Percentiles rank a stretch among this genome's conserved stretches.
phyloP scores from a whole-genome alignment of 495 filamentous ascomycete genomes.

The Baudoinia panamericana region DNA sequence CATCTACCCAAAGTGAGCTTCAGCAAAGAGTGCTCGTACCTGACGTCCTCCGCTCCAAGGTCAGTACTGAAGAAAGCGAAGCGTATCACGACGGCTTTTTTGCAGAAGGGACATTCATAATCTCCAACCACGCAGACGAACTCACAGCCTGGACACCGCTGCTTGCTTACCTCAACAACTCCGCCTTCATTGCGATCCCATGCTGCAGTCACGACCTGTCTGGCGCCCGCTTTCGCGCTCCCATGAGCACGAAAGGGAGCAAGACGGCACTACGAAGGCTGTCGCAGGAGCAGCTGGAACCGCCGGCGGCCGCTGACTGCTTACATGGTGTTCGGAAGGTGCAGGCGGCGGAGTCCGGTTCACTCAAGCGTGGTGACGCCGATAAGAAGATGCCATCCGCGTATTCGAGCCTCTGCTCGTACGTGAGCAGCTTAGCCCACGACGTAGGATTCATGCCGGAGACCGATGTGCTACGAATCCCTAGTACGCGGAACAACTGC shows the following conservation, averaged over 20 bases:
- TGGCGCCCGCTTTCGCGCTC: constrained; percentile 58
- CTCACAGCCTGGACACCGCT: constrained; percentile 91
- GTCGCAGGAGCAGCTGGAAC: not conserved
- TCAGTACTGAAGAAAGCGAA: constrained; percentile 21
- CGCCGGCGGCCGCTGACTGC: no score
- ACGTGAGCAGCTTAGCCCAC: constrained; percentile 49
- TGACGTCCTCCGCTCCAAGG: constrained; percentile 32
- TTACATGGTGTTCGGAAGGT: no score
- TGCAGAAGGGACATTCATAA: constrained; percentile 61
- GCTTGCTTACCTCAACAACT: constrained; percentile 58
- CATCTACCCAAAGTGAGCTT: constrained; percentile 41
- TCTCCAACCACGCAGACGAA: constrained; percentile 94
- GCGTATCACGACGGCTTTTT: constrained; percentile 52
- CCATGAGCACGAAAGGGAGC: constrained; percentile 1
- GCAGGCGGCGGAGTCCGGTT: constrained; percentile 20
- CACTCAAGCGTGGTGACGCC: constrained; percentile 18
- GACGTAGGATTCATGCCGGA: constrained; percentile 67
- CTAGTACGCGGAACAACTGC: constrained; percentile 75
- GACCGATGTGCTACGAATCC: constrained; percentile 69
- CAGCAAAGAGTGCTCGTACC: constrained; percentile 67
- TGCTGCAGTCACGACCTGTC: constrained; percentile 86
- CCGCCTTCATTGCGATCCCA: constrained; percentile 80
- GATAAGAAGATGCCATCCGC: constrained; percentile 36
- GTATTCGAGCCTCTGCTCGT: constrained; percentile 63
- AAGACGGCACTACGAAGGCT: not conserved